Conservation (phyloP, 192 early-diverging fungal species). For the Coemansia pectinata region DNA sequence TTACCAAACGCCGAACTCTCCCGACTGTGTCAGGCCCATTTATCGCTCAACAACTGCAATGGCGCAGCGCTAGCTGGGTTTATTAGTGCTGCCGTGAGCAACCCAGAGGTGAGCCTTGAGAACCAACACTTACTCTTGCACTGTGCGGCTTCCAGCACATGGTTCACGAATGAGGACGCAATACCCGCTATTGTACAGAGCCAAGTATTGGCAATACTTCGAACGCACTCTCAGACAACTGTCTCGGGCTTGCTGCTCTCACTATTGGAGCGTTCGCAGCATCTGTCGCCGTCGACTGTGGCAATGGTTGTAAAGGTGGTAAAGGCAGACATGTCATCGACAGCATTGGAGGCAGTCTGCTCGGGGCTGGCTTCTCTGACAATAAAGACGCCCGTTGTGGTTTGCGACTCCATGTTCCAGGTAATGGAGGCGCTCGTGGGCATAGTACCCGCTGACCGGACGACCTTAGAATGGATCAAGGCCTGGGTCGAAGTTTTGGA, state of each 20-base stretch:
- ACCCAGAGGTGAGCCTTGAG: conserved; percentile 27
- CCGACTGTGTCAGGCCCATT: conserved; percentile 15
- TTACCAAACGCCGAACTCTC: conserved; percentile 21
- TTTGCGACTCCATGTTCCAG: conserved; percentile 17
- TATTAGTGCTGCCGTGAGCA: conserved; percentile 18
- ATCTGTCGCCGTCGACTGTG: conserved; percentile 5
- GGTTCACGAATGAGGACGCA: conserved; percentile 24
- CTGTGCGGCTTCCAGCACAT: conserved; percentile 5
- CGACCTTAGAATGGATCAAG: conserved; percentile 7
- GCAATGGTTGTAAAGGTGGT: conserved; percentile 31
- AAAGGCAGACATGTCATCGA: conserved; percentile 21
- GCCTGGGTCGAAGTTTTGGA: conserved; percentile 27
- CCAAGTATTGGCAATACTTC: conserved; percentile 24
- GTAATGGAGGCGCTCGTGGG: conserved; percentile 32
- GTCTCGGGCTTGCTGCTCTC: conserved; percentile 24
- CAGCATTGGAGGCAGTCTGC: conserved; percentile 14
- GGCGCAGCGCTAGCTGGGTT: conserved; percentile 19
- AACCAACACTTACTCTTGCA: conserved; percentile 31
- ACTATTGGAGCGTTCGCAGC: conserved; percentile 14
- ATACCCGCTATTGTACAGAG: conserved; percentile 42
- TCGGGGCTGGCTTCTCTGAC: conserved; percentile 10
- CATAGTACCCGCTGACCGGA: conserved; percentile 10
- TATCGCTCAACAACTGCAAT: conserved; percentile 14
- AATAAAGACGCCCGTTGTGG: background rate
- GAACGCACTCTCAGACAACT: conserved; percentile 10